These are phyloP conservation scores for Kalanchoe fedtschenkoi DNA, from an alignment of 164 flowering plant genomes.

Conservation along the genomic window DNA sequence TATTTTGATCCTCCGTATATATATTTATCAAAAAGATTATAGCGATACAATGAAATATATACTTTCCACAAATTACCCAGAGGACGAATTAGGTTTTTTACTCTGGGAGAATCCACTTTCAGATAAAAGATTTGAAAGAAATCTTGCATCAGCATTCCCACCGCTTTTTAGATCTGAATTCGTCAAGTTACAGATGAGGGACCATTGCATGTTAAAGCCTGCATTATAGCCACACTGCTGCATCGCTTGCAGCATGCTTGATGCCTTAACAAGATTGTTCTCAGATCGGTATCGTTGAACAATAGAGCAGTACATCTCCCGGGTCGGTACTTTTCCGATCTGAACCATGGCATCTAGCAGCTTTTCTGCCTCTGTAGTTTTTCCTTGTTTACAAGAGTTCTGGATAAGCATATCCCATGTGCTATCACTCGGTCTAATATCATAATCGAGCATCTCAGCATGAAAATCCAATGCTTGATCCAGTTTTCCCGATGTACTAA, in stretches of 20 bases:
- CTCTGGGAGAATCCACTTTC: conserved; percentile 44
- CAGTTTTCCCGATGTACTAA: conserved; percentile 25
- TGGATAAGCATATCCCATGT: conserved; percentile 43
- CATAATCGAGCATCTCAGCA: conserved; percentile 61
- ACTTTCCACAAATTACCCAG: not conserved
- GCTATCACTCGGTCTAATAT: conserved; percentile 38
- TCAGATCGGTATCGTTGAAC: conserved; percentile 38
- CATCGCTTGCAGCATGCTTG: conserved; percentile 54
- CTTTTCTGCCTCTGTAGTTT: conserved; percentile 43
- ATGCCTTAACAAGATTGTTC: conserved; percentile 46
- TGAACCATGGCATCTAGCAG: conserved; percentile 34
- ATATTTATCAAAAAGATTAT: not conserved
- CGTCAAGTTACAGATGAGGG: conserved; percentile 60
- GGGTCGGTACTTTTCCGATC: conserved; percentile 46
- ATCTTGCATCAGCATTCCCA: conserved; percentile 23
- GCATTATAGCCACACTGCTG: conserved; percentile 58
- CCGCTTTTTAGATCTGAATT: conserved; percentile 23
- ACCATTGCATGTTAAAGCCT: conserved; percentile 85
- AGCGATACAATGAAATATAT: not conserved
- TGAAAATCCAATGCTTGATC: conserved; percentile 56
- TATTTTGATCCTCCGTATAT: no score
- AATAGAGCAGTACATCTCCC: conserved; percentile 36
- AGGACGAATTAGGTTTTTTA: conserved; percentile 5
- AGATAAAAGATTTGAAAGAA: conserved; percentile 67
- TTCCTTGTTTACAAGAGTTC: conserved; percentile 31